Base-by-base conservation (phyloP, 192 early-diverging fungal genomes). In the Rhizoclosmatium sp. region DNA sequence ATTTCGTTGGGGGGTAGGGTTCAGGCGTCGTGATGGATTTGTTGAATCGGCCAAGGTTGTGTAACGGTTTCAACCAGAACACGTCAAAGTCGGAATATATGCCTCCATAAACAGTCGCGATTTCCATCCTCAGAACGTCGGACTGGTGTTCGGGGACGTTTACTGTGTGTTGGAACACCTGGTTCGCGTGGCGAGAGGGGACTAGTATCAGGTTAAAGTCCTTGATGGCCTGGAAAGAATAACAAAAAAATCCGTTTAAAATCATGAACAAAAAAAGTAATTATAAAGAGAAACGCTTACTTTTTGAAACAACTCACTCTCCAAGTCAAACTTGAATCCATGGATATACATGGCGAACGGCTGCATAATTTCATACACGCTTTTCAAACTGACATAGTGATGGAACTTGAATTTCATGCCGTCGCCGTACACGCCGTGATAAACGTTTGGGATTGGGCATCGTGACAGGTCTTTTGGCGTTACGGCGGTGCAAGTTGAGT, bases 51-150 rank as follows among this genome's bases (percentile, higher is more conserved):
- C 54, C 54, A 56, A 56, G 54, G 19, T 80, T 65, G 71, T 90
- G 88, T 3, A 90, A 60, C 16, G 85, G 71, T 64, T 82, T 83
- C 19, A 85, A 19, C 12, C 82, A 76, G 39, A 89, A 78, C 1
- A 88, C 79, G 72, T 90, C 89, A 47, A 90, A 51, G 77, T 90
- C 89, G 4, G 88, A 67, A 45, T 90, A 90, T 21, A 90, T 90
- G 10, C 89, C 89, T 40, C 89, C 89, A 48, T 69, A 85, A 19
- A 80, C 46, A 16, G 75, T 51, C 39, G 90, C 56, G 1, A 76
- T 82, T 4, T 82, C 75, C 54, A 90, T 49, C 19, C 89, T 83
- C 31, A 90, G 45, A 1, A 88, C 77, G 65, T 90, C 89, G 0
- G 86, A 81, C 47, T 79, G 73, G 79, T 90, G 89, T 42, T 66